Conservation (phyloP, 495 filamentous ascomycete genomes). For the Podospora didyma region DNA sequence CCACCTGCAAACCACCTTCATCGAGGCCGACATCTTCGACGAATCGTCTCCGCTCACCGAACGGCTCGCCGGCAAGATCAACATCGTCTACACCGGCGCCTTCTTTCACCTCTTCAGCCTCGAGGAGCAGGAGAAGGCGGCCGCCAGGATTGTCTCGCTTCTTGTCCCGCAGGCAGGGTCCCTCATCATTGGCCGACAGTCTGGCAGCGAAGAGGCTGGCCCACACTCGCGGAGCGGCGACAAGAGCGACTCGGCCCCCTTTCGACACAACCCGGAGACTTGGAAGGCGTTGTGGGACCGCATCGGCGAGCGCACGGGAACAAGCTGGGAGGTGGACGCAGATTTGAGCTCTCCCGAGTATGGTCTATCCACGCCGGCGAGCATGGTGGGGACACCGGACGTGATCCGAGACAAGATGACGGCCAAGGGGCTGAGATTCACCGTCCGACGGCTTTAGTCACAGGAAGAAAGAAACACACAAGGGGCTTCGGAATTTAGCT, state of each 20-base stretch:
- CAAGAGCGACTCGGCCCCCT: slow-evolving; percentile 12
- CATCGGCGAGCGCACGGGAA: slow-evolving; percentile 36
- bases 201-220: too few species aligned
- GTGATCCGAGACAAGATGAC: too few species aligned
- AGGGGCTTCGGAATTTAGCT: too few species aligned
- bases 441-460: too few species aligned
- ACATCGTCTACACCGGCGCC: slow-evolving; percentile 50
- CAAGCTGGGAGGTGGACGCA: slow-evolving; percentile 35
- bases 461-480: too few species aligned
- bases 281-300: slow-evolving; percentile 44
- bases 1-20: too few species aligned
- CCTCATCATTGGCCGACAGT: too few species aligned
- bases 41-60: slow-evolving; percentile 16
- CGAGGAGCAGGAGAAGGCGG: slow-evolving; percentile 45
- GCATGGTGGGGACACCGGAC: too few species aligned
- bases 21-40: too few species aligned
- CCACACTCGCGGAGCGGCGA: not conserved
- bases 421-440: too few species aligned
- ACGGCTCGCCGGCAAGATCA: slow-evolving; percentile 38
- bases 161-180: too few species aligned
- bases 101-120: slow-evolving; percentile 60
- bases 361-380: too few species aligned
- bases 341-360: slow-evolving; percentile 23
- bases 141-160: slow-evolving; percentile 34
- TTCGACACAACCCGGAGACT: slow-evolving; percentile 39